Base-by-base conservation (phyloP, 768 basidiomycete species). In the Crucibulum laeve region DNA sequence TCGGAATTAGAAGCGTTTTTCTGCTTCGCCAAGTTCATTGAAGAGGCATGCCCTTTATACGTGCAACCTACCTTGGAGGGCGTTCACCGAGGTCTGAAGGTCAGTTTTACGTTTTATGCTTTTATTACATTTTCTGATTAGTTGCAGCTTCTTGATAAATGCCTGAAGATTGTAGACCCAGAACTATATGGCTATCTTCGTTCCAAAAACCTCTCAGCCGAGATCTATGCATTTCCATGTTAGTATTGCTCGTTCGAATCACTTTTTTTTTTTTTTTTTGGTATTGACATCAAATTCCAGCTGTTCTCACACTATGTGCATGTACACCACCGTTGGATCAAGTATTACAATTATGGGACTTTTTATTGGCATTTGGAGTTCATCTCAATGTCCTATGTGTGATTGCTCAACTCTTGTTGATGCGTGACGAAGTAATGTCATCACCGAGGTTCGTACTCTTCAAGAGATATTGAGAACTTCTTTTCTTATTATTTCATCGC, bases 191-290 rank as follows among this genome's bases (percentile, higher is more conserved):
- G 70, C 11, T 75, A 93, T 63, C 69, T 99, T 26, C 79, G 87
- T 30, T 85, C 84, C 25, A 96, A 93, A 57, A 95, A 95, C 53
- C 76, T 99, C 5, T 87, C 86, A 7, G 96, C 96, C 3, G 94
- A 98, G 62, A 80, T 99, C 19, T 98, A 98, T 60, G 96, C 95
- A 3, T 99, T 99, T 59, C 91, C 96, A 35, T 96, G 93, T 92
- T 56, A 46, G 87, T 75, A 19, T 26, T 24, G 25, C 11, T 38
- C 25, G 23, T 25, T 36, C 39, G 23, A 3, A 36, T 11, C 23
- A 13, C 44, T 22, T 11, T 18, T n/a, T 5, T 35, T 24, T 33
- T 10, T 44, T 22, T 11, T 18, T n/a, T 5, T 35, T 24, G 32
- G 4, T 43, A 42, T 42, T 15, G 14, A 26, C n/a, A 7, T 42